Evolutionary conservation across 106 monocot genomes (phyloP), one percentile per base, ranked within the genome.

Genomic region (Phalaenopsis equestris): DNA sequence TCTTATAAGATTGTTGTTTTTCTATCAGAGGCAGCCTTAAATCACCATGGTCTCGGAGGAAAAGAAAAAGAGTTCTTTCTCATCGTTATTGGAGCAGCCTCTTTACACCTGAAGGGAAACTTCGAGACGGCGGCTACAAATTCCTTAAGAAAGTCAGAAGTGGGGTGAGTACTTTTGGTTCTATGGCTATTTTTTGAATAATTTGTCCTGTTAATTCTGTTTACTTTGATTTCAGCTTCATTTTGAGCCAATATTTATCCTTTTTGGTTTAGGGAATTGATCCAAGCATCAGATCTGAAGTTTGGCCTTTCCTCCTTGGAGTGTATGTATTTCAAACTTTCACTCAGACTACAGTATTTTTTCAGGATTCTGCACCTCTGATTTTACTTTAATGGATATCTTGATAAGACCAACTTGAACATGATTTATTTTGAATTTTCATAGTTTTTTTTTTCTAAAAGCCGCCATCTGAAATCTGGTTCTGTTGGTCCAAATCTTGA

Each of bases 251-350:
- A 1, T 42, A 21, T 47, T 12, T 75, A 3, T 24, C 43, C 6
- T 77, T 75, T 84, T n/a, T 80, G 42, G 42, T 88, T 72, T 78
- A 96, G 96, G 96, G 96, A 81, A 82, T 93, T 85, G 96, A 96
- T 70, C 93, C 91, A 42, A 87, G 84, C 80, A 91, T 96, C 76
- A 90, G 96, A 84, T 80, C 83, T 75, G 90, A 88, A 57, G 96
- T 96, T 77, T 96, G 96, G 96, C 96, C 96, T 73, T 96, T 93
- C 67, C 88, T 96, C 19, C 91, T 93, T 78, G 96, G 96, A 90
- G 88, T 96, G 96, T 96, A 91, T 91, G 93, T 73, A 81, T 79
- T 42, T 16, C 39, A 4, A 74, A 64, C 79, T 73, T 77, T 81
- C 43, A 74, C 42, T 70, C 16, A 70, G 14, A 70, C 38, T 39